These are phyloP conservation scores for Phyllosticta citriasiana DNA, from an alignment of 2,329 filamentous ascomycete genomes.

Conservation along the genomic window DNA sequence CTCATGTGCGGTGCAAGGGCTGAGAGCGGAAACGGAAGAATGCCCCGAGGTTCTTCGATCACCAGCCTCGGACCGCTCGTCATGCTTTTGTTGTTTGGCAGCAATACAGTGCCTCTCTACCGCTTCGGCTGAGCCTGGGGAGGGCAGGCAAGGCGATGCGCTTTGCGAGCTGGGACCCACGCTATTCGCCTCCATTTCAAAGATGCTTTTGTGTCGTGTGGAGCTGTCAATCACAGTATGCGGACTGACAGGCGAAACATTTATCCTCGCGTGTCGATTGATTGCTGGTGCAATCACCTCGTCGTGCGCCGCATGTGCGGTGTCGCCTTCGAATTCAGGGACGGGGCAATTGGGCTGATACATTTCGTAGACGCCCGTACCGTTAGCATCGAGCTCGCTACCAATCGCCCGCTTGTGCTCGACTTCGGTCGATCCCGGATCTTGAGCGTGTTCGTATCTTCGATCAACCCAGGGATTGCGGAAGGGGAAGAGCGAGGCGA, in stretches of 20 bases:
- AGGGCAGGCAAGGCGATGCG: neutral
- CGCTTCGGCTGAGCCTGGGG: neutral
- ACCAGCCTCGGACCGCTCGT: neutral
- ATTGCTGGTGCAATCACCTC: neutral
- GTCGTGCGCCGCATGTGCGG: neutral
- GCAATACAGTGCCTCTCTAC: neutral
- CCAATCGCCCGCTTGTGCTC: constrained; percentile 1
- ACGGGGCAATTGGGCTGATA: neutral
- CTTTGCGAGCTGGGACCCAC: neutral
- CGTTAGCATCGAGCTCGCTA: constrained; percentile 1
- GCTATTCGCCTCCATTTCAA: neutral
- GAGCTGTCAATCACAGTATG: neutral
- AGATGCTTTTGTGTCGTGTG: neutral
- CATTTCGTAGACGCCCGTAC: constrained; percentile 4
- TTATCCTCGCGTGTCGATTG: neutral
- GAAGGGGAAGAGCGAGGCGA: constrained; percentile 5
- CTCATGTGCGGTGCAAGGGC: neutral
- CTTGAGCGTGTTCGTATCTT: neutral
- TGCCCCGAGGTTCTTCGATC: neutral
- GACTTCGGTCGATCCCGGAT: neutral
- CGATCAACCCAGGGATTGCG: constrained; percentile 1
- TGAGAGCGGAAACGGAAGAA: neutral
- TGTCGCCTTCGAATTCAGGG: constrained; percentile 5
- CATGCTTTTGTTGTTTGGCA: neutral
- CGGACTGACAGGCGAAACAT: neutral